Percentiles rank a stretch among this genome's conserved stretches.
phyloP scores from a whole-genome alignment of 1,284 basidiomycete species.

The Austropuccinia psidii region DNA sequence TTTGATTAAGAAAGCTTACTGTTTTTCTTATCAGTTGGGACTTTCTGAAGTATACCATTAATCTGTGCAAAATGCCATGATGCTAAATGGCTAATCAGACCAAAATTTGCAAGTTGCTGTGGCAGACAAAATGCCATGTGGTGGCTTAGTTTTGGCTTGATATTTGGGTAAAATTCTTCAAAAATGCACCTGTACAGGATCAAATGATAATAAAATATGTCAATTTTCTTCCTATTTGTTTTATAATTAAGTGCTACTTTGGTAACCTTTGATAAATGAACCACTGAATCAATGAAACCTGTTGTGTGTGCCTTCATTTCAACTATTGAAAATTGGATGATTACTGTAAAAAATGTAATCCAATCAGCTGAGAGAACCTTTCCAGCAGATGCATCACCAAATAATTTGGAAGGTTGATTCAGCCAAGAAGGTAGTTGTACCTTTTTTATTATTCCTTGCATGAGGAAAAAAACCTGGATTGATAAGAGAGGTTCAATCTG shows the following conservation, averaged over 20 bases:
- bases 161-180: not conserved
- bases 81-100: not conserved
- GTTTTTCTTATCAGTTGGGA: slow-evolving; percentile 3
- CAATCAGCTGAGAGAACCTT: slow-evolving; percentile 7
- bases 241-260: not conserved
- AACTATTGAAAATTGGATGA: slow-evolving; percentile 3
- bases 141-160: slow-evolving; percentile 18
- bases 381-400: slow-evolving; percentile 7
- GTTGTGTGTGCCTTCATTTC: not conserved
- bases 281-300: slow-evolving; percentile 4
- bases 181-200: not conserved
- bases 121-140: slow-evolving; percentile 27
- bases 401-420: not conserved
- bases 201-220: not conserved
- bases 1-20: not conserved
- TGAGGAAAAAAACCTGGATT: not conserved
- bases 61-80: slow-evolving; percentile 23
- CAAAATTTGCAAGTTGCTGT: not conserved
- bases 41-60: slow-evolving; percentile 26
- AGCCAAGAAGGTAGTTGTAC: slow-evolving; percentile 5
- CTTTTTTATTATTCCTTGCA: too few relatives aligned
- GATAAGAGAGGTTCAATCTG: not conserved
- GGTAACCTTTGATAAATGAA: slow-evolving; percentile 8
- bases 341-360: not conserved
- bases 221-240: not conserved